Evolutionary conservation across 345 rosid species (phyloP).

Genomic region (Eucalyptus erythrocorys): DNA sequence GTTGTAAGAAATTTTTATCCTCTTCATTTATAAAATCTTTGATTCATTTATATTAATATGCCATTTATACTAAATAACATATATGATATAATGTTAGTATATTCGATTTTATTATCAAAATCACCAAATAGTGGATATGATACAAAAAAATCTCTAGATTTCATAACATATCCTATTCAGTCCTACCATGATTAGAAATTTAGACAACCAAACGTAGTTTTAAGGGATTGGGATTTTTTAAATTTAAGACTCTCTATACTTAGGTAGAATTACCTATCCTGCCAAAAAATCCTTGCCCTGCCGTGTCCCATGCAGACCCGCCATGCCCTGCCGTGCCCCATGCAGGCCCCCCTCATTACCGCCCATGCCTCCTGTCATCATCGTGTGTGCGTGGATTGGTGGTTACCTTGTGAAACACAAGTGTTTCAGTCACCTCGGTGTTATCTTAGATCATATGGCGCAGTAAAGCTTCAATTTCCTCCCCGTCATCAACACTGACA

Average conservation of each 20-base stretch:
- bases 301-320: neutral
- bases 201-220: rapidly evolving
- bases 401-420: neutral
- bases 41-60: too few species aligned
- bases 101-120: too few species aligned
- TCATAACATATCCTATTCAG: rapidly evolving
- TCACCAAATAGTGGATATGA: too few species aligned
- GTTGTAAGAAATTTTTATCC: rapidly evolving
- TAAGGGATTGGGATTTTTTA: neutral
- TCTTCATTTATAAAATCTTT: too few species aligned
- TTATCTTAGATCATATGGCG: neutral
- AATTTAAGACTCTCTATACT: neutral
- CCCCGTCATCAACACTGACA: too few species aligned
- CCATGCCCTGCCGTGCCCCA: neutral
- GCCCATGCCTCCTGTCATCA: neutral
- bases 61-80: too few species aligned
- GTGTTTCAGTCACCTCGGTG: neutral
- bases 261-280: neutral
- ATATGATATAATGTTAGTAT: too few species aligned
- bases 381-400: neutral
- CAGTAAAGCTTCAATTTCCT: neutral
- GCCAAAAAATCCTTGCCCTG: neutral
- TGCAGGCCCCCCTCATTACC: neutral
- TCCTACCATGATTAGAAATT: rapidly evolving
- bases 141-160: rapidly evolving